Evolutionary conservation across 768 basidiomycete genomes (phyloP), one percentile per base, ranked within the genome.

Genomic region (Termitomyces sp.): DNA sequence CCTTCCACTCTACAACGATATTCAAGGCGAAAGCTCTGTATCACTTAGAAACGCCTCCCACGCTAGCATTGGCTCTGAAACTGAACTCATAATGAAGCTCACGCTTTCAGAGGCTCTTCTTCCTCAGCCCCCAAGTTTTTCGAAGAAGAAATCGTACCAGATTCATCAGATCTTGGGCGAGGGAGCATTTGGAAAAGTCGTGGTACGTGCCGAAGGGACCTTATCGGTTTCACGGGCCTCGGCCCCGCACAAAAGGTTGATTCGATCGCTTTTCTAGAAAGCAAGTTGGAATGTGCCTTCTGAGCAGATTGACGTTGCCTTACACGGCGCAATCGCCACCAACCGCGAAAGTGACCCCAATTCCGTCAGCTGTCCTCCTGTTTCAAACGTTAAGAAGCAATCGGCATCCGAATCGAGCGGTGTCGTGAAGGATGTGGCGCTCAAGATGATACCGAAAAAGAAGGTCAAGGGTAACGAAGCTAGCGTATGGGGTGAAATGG

Each of bases 361-460:
- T 55, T 49, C 49, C 55, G 63, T 58, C 51, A 64, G 61, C 47
- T 62, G 61, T 14, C 56, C 62, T 19, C 47, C 60, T 0, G 69
- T 74, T 5, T 56, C 57, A n/a, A 50, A 58, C 11, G 43, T 30
- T 19, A 53, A 53, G 24, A 57, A 54, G 17, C 56, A 45, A 45
- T 47, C 45, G n/a, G 35, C 26, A 12, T 55, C 48, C 41, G 58
- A 58, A 44, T 58, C 40, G 60, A 69, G 58, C 58, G 70, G 73
- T 2, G 62, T 81, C 15, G 79, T 73, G 15, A 85, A 90, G 65
- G 87, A 90, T 5, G 90, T 93, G 2, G 91, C 90, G 5, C 71
- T 89, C 61, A 97, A 97, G 73, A 81, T 95, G 56, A 97, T 99
- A 54, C 79, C 89, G 5, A 98, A 98, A 81, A 95, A 96, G 73